A percentile compares a stretch with the other conserved stretches of the same genome.
phyloP scores from a whole-genome alignment of 805 yeast species.

The Candida loeiensis region DNA sequence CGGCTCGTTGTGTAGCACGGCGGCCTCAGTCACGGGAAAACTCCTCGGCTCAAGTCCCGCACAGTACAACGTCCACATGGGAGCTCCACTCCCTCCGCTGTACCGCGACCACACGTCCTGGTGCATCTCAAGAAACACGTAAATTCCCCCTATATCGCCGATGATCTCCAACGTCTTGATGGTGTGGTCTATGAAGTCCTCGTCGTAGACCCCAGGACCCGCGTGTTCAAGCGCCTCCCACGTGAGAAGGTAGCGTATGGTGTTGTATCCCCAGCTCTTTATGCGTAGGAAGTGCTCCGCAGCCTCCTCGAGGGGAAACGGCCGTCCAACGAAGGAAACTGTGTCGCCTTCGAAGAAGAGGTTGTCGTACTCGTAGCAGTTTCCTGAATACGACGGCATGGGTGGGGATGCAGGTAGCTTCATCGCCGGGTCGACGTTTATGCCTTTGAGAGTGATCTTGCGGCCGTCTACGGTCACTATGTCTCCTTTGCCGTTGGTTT shows the following conservation, averaged over 20 bases:
- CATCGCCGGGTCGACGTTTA: constrained; percentile 72
- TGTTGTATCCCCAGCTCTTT: constrained; percentile 78
- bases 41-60: constrained; percentile 80
- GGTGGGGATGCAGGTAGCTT: constrained; percentile 64
- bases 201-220: constrained; percentile 83
- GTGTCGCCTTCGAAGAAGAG: constrained; percentile 66
- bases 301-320: constrained; percentile 74
- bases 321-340: constrained; percentile 81
- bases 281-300: constrained; percentile 64
- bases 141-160: constrained; percentile 63
- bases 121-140: constrained; percentile 82
- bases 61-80: constrained; percentile 86
- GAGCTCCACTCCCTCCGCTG: constrained; percentile 91
- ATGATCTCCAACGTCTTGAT: constrained; percentile 57
- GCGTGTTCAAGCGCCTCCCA: constrained; percentile 93
- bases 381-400: constrained; percentile 40
- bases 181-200: constrained; percentile 68
- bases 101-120: constrained; percentile 93
- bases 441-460: constrained; percentile 66
- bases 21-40: constrained; percentile 74
- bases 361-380: constrained; percentile 32
- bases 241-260: constrained; percentile 69
- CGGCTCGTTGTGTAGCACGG: constrained; percentile 62
- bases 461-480: constrained; percentile 52
- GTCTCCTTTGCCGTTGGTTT: constrained; percentile 48